Conservation (phyloP, 1,284 basidiomycete species). For the Trametes polyzona region DNA sequence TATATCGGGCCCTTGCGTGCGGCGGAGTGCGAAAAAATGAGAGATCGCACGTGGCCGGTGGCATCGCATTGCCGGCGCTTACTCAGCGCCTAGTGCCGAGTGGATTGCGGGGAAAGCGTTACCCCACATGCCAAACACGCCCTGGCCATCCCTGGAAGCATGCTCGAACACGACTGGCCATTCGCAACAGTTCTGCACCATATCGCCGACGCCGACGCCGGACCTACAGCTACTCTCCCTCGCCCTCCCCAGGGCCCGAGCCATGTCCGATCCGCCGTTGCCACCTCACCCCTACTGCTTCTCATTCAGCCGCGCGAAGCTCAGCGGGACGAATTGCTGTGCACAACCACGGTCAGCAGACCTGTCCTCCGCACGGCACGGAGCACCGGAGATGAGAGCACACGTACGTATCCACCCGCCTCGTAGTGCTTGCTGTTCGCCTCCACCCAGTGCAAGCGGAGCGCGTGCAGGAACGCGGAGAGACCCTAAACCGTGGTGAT, state of each 20-base stretch:
- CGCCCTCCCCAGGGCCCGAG: constrained; percentile 20
- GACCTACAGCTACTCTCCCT: constrained; percentile 20
- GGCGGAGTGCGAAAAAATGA: constrained; percentile 38
- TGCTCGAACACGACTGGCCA: constrained; percentile 15
- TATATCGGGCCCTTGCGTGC: constrained; percentile 28
- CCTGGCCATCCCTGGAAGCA: constrained; percentile 12
- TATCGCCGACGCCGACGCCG: constrained; percentile 23
- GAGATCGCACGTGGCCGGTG: constrained; percentile 30
- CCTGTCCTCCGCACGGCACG: constrained; percentile 31
- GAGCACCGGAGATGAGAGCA: constrained; percentile 30
- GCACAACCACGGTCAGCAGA: constrained; percentile 32
- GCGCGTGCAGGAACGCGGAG: constrained; percentile 93
- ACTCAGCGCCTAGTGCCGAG: constrained; percentile 9
- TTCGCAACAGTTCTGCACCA: constrained; percentile 3
- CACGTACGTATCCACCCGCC: constrained; percentile 84
- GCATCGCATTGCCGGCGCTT: constrained; percentile 19
- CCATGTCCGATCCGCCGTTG: constrained; percentile 19
- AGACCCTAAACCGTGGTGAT: constrained; percentile 63
- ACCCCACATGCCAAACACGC: constrained; percentile 24
- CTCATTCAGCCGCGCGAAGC: constrained; percentile 52
- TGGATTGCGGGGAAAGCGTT: constrained; percentile 24
- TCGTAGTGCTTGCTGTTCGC: constrained; percentile 97
- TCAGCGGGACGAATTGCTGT: constrained; percentile 70
- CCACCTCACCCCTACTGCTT: constrained; percentile 40
- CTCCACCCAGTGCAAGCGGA: constrained; percentile 98